Conservation (phyloP, 202 grass and related monocot genomes). For the Brachypodium distachyon region DNA sequence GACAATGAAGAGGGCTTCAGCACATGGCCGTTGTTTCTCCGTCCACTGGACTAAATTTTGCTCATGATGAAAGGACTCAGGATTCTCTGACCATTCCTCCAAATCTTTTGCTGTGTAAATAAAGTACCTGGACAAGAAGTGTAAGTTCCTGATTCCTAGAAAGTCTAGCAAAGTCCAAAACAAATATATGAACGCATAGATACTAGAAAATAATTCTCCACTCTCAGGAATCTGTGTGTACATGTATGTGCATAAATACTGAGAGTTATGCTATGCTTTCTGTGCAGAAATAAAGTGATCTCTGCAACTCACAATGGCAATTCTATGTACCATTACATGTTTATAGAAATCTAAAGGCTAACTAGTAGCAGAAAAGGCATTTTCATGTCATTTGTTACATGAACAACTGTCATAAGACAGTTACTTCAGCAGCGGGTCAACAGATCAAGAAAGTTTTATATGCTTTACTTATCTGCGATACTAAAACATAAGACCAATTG, state of each 20-base stretch:
- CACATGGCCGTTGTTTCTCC: slow-evolving; percentile 83
- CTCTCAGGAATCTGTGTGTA: not conserved
- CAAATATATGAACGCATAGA: not conserved
- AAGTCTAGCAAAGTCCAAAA: not conserved
- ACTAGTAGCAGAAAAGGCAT: not conserved
- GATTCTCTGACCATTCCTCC: slow-evolving; percentile 84
- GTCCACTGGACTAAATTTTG: slow-evolving; percentile 96
- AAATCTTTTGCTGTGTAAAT: slow-evolving; percentile 96
- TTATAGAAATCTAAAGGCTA: not conserved
- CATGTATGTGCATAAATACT: not conserved
- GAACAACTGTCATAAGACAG: not conserved
- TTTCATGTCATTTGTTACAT: not conserved
- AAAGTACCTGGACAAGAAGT: slow-evolving; percentile 60
- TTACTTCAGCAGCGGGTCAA: not conserved
- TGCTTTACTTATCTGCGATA: not conserved
- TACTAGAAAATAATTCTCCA: not conserved
- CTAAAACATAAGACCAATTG: not conserved
- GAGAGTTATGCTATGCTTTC: not conserved
- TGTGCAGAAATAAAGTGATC: not conserved
- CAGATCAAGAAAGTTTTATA: not conserved
- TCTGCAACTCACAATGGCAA: not conserved
- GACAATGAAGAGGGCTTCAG: slow-evolving; percentile 96
- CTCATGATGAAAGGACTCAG: slow-evolving; percentile 91
- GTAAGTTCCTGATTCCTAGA: slow-evolving; percentile 6
- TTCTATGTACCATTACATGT: not conserved